A percentile compares a stretch with the other conserved stretches of the same genome.
Conservation (phyloP, 441 rosid species). For the Corymbia calophylla region DNA sequence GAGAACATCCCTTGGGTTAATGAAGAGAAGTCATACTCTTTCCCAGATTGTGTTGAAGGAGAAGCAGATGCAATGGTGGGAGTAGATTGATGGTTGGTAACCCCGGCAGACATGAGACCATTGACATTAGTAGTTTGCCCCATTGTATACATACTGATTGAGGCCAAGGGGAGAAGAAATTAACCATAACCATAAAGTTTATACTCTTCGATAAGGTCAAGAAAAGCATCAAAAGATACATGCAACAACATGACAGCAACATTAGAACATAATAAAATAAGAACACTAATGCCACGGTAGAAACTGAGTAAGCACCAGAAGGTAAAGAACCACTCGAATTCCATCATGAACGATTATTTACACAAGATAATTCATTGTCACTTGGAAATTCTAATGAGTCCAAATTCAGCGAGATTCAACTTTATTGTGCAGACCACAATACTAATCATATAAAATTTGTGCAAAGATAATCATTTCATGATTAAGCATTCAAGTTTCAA, state of each 20-base stretch:
- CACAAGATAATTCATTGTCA: background rate
- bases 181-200: background rate
- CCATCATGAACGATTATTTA: background rate
- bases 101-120: constrained; percentile 28
- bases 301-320: background rate
- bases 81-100: constrained; percentile 49
- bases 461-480: background rate
- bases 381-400: background rate
- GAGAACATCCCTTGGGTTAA: constrained; percentile 85
- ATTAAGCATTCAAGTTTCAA: background rate
- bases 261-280: background rate
- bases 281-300: background rate
- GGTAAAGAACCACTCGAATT: background rate
- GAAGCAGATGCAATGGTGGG: constrained; percentile 29
- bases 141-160: constrained; percentile 39
- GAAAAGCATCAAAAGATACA: background rate
- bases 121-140: constrained; percentile 43
- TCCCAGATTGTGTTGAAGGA: constrained; percentile 42
- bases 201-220: background rate
- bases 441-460: background rate
- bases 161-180: background rate
- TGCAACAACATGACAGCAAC: background rate
- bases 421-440: background rate
- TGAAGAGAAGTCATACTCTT: constrained; percentile 90
- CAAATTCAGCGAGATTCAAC: background rate